A percentile compares a stretch with the other conserved stretches of the same genome.
Conservation (phyloP, 139 green algal genomes). For the Chlorella ohadii region DNA sequence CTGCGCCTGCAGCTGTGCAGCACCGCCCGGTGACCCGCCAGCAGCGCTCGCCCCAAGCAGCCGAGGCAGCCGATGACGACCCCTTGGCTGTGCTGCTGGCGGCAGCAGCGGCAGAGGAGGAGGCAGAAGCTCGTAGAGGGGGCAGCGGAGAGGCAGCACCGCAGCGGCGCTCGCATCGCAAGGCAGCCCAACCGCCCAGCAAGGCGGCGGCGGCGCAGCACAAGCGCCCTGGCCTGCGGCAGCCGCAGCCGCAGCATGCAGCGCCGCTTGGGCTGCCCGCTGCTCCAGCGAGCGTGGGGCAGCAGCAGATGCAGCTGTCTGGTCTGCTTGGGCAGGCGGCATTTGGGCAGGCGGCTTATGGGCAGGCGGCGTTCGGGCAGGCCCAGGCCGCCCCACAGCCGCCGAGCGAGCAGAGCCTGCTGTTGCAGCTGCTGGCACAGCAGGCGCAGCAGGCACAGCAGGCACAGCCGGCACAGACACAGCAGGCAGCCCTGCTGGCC, state of each 20-base stretch:
- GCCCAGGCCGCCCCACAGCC: neutral
- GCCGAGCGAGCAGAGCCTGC: neutral
- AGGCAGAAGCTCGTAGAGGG: neutral
- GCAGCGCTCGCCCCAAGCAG: neutral
- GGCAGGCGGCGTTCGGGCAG: neutral
- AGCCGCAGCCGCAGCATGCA: neutral
- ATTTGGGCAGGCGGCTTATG: neutral
- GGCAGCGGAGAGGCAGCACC: neutral
- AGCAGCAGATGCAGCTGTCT: no score
- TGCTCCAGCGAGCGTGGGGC: no score
- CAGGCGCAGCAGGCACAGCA: neutral
- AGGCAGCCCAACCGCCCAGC: neutral
- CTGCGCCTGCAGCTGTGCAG: neutral
- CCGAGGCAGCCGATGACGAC: neutral
- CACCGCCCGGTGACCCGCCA: neutral
- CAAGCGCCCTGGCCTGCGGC: neutral
- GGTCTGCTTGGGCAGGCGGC: neutral
- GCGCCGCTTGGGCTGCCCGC: neutral
- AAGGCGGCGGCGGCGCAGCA: neutral
- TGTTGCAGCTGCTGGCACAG: neutral
- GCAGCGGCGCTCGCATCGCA: neutral
- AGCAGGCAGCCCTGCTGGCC: no score
- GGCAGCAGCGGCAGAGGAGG: conserved; percentile 3
- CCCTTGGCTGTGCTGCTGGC: conserved; percentile 3
- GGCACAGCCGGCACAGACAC: neutral